These are phyloP conservation scores for Rosa multiflora DNA, from an alignment of 306 rosid species.

Conservation along the genomic window DNA sequence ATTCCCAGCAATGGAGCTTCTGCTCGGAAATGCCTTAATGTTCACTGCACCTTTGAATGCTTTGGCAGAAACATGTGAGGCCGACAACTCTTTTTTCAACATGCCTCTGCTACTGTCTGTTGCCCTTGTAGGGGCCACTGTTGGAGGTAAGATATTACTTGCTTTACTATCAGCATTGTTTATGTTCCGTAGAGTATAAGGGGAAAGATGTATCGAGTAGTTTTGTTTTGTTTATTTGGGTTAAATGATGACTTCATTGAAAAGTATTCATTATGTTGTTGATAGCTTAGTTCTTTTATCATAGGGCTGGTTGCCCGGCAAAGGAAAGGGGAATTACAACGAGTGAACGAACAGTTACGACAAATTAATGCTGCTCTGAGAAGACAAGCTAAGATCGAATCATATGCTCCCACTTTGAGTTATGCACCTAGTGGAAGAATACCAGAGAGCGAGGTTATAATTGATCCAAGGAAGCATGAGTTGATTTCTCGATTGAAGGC, in stretches of 20 bases:
- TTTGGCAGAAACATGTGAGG: slow-evolving; percentile 87
- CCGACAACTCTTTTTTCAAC: slow-evolving; percentile 57
- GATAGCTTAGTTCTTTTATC: slow-evolving; percentile 17
- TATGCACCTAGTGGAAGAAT: slow-evolving; percentile 81
- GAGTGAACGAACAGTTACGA: slow-evolving; percentile 83
- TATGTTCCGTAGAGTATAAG: neutral
- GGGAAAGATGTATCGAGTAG: neutral
- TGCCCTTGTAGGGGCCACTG: slow-evolving; percentile 94
- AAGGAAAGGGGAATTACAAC: slow-evolving; percentile 75
- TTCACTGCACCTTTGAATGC: slow-evolving; percentile 65
- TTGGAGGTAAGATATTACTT: slow-evolving; percentile 71
- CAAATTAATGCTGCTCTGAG: slow-evolving; percentile 83
- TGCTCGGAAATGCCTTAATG: slow-evolving; percentile 56
- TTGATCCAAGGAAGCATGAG: slow-evolving; percentile 81
- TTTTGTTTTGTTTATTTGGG: neutral
- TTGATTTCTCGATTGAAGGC: slow-evolving; percentile 74
- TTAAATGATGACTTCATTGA: neutral
- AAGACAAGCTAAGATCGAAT: slow-evolving; percentile 96
- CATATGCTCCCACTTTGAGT: slow-evolving; percentile 91
- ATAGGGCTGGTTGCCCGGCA: slow-evolving; percentile 94
- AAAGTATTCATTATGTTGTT: neutral
- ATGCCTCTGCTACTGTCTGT: slow-evolving; percentile 87
- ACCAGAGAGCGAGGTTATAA: slow-evolving; percentile 64
- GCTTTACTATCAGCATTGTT: slow-evolving; percentile 21
- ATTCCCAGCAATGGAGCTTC: slow-evolving; percentile 48